Base-by-base conservation (phyloP, 2,329 filamentous ascomycete genomes). In the Colletotrichum paranaense region DNA sequence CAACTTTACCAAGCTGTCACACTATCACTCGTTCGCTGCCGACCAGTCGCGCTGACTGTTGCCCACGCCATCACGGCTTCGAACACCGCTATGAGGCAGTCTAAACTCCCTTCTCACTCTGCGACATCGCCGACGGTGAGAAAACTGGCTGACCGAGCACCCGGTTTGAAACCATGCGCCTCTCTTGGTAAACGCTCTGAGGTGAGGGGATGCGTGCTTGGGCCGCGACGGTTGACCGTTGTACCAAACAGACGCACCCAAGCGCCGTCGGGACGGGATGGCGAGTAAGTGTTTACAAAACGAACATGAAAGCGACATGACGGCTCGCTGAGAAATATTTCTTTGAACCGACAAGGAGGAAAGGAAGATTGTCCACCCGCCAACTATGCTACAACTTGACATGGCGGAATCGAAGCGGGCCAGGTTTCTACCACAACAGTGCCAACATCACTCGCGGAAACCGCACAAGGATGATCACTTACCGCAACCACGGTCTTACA, bases 191-290 rank as follows among this genome's bases (percentile, higher is more conserved):
- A 12, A 26, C 57, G 55, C 26, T 55, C 12, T 22, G 30, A 42
- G 55, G 35, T 28, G 42, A 52, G 42, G 53, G 52, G 70, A n/a
- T 42, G 7, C 67, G 69, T 69, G 69, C 69, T 55, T 53, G 38
- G 22, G 42, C 67, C 60, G 66, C 59, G 70, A 69, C 70, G 30
- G 53, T 14, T 73, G 70, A 28, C 66, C 69, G 66, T 24, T 55
- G 35, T 63, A 56, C 32, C 60, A 60, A 22, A 56, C 22, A 60
- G 28, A 56, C 22, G 70, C 35, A 66, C 60, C 70, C 55, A 57
- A 73, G 70, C 70, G 66, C 22, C 26, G 24, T 24, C 16, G 38
- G 22, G 28, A n/a, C 42, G n/a, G n/a, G 42, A 49, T 49, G 49
- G 35, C 42, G 32, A 32, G 24, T 9, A n/a, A 5, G 62, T 30